Evolutionary conservation across 2,329 filamentous ascomycete genomes (phyloP), one percentile per base, ranked within the genome.

Genomic region (Sclerotinia spermophila): DNA sequence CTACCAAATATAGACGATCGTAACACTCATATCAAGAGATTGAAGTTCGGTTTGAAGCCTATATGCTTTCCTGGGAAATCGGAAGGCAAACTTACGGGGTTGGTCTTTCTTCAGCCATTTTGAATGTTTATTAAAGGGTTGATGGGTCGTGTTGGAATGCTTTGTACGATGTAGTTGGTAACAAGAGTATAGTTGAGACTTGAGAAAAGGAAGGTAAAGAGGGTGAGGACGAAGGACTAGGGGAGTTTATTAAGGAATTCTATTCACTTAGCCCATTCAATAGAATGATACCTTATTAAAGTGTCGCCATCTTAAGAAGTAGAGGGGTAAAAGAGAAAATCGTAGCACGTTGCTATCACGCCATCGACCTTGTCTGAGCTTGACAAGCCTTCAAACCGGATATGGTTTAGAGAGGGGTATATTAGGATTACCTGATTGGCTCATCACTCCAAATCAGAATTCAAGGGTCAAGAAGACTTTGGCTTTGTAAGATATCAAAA

Each of bases 81-180:
- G 51, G 30, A 17, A 53, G 35, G 44, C n/a, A 27, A 6, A 74
- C 72, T 74, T 73, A 74, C 72, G 72, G 72, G 60, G 72, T 45
- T 71, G 72, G 51, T 70, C 72, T 53, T 62, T 70, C 67, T 69
- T 73, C 70, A n/a, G 72, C 65, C 72, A 73, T 73, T n/a, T 60
- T 73, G 67, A 68, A 51, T 64, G 40, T 67, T 21, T 70, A n/a
- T 33, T 45, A 33, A 45, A 13, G 35, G 21, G 27, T 55, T 60
- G 27, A 13, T 58, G n/a, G 44, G 24, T 42, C 21, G 35, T 56
- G 21, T 38, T n/a, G 30, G 24, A 13, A n/a, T 11, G 7, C 38
- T 38, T 42, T 59, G 53, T 27, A 60, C 51, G n/a, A 30, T 38
- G 42, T n/a, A 44, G 38, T 35, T 45, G 35, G 17, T 30, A 15